Evolutionary conservation across 2,329 filamentous ascomycete genomes (phyloP).

Genomic region (Drechmeria coniospora): DNA sequence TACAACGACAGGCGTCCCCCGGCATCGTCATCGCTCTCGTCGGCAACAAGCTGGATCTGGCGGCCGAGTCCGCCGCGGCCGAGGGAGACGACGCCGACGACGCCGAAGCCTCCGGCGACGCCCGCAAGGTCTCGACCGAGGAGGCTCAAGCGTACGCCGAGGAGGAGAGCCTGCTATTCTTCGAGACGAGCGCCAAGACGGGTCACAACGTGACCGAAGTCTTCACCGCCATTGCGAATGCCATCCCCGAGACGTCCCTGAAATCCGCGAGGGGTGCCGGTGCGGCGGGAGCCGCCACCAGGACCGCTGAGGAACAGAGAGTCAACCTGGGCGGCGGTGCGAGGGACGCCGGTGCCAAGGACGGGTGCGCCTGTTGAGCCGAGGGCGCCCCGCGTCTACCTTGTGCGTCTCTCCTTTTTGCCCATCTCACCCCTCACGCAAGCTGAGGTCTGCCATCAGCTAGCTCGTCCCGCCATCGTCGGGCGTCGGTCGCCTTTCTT

Average conservation of each 20-base stretch:
- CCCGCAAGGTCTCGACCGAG: constrained; percentile 75
- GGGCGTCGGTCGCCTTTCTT: too few species aligned
- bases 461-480: too few species aligned
- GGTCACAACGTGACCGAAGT: constrained; percentile 89
- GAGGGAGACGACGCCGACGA: constrained; percentile 37
- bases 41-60: constrained; percentile 91
- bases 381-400: constrained; percentile 1
- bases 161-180: constrained; percentile 86
- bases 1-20: constrained; percentile 88
- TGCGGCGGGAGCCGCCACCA: constrained; percentile 44
- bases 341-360: constrained; percentile 62
- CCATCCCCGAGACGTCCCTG: constrained; percentile 89
- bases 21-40: constrained; percentile 96
- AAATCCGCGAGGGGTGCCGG: constrained; percentile 70
- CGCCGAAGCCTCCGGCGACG: constrained; percentile 51
- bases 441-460: too few species aligned
- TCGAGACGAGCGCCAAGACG: constrained; percentile 96
- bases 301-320: constrained; percentile 51
- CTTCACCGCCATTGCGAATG: constrained; percentile 95
- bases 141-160: constrained; percentile 90
- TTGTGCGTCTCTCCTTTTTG: not conserved
- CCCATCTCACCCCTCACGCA: too few species aligned
- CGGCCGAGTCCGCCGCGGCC: constrained; percentile 38
- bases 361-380: constrained; percentile 71
- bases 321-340: constrained; percentile 73